Evolutionary conservation across 1,284 basidiomycete species (phyloP), one percentile per base, ranked within the genome.

Genomic region (Pseudozyma sp.): DNA sequence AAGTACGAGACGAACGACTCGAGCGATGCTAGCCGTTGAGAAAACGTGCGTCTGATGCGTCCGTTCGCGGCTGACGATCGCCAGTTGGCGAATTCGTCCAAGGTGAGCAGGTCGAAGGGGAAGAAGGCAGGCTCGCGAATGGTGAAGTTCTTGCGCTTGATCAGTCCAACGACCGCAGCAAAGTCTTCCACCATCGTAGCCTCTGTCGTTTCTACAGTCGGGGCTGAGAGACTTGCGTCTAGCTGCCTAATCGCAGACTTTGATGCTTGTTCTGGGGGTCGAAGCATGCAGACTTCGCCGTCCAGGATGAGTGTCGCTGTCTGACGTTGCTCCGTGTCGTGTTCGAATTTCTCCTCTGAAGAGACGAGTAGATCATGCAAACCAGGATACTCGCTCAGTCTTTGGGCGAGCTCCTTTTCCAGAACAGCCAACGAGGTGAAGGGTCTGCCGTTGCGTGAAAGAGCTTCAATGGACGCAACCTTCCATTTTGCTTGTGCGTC

Each of bases 221-320:
- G 29, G 4, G 43, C n/a, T 7, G 42, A 7, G n/a, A 47, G 3
- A 33, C 14, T 45, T 11, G 43, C 68, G 13, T 71, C 63, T n/a
- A 52, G n/a, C 8, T 63, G 51, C 35, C 60, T 63, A 33, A 19
- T 45, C 16, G 70, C 70, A 7, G 47, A 44, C 7, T n/a, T n/a
- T 1, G 70, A 73, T n/a, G 61, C 70, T 33, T 56, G 34, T n/a
- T 73, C 61, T 14, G 65, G 60, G 9, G 60, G 60, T 34, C 49
- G 57, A 3, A 75, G 55, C 4, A 67, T 64, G 53, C 79, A 80
- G 16, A 79, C 56, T 45, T 80, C 79, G 31, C 79, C 79, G 46
- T 80, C 79, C 5, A 80, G 54, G 11, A 80, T 59, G n/a, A 80
- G 60, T 1, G 67, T 63, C 16, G 53, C 56, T 5, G 46, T 54